Base-by-base conservation (phyloP, 495 filamentous ascomycete genomes). In the Lepidopterella palustris region DNA sequence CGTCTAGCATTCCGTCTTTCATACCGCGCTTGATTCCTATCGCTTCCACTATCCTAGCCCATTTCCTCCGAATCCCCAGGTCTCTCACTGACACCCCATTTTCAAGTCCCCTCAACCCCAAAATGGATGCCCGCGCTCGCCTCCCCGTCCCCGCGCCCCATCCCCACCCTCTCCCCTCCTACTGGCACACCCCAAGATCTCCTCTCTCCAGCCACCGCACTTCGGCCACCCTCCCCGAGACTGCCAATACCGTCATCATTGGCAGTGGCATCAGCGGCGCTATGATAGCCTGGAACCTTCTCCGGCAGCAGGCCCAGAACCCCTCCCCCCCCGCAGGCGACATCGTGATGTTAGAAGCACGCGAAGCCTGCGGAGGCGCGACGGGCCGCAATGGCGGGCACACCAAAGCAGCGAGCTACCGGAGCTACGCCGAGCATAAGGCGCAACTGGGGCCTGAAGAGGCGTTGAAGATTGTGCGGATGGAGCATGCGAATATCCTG, bases 191-290 rank as follows among this genome's bases (percentile, higher is more conserved):
- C 54, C 79, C 83, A 18, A 81, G 81, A 5, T 78, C 82, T 56
- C 68, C 72, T 13, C 74, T 89, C 20, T 77, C 84, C 20, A 76
- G 82, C 58, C 63, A 75, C 40, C 78, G 79, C 57, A 80, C 77
- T 18, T 78, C 78, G 6, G 31, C 67, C 15, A 62, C 61, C 5
- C 73, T 85, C 18, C 82, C 79, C 5, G 31, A 55, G 0, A 70
- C 72, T 1, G 78, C 75, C 40, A 80, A 88, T 59, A 77, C 77
- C 32, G 77, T 85, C 15, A 80, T 90, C 45, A 82, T 90, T 53
- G 87, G 87, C 27, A 86, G 82, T 39, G 87, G 87, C 4, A 88
- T 89, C 56, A 85, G 83, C 0, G 85, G 87, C 11, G 76, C 84
- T 0, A 73, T 79, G 0, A 72, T 86, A 3, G 81, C 85, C 6